Evolutionary conservation across 305 asterid genomes (phyloP).

Genomic region (Striga hermonthica): DNA sequence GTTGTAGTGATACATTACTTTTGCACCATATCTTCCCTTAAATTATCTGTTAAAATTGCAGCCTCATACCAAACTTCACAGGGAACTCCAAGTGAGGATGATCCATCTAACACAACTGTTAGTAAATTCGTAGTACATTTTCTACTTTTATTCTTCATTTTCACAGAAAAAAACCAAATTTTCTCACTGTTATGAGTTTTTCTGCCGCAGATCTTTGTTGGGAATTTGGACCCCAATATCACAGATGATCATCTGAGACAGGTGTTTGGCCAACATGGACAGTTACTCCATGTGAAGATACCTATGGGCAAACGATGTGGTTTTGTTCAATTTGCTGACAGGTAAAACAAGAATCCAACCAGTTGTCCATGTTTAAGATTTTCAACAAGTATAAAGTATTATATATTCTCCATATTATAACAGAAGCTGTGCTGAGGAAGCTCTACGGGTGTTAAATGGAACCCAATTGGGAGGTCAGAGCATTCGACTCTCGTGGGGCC

Average conservation of each 20-base stretch:
- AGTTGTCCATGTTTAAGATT: neutral
- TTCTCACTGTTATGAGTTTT: neutral
- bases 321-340: slow-evolving; percentile 89
- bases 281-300: slow-evolving; percentile 83
- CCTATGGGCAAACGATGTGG: slow-evolving; percentile 97
- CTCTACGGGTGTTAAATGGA: slow-evolving; percentile 65
- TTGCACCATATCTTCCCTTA: neutral
- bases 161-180: neutral
- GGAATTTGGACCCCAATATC: slow-evolving; percentile 78
- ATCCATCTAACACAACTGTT: slow-evolving; percentile 88
- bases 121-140: slow-evolving; percentile 36
- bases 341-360: slow-evolving; percentile 41
- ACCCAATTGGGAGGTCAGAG: slow-evolving; percentile 77
- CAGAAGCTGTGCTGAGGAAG: slow-evolving; percentile 95
- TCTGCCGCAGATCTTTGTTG: slow-evolving; percentile 76
- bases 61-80: slow-evolving; percentile 72
- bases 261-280: slow-evolving; percentile 73
- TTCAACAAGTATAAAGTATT: slow-evolving; percentile 3
- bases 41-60: slow-evolving; percentile 43
- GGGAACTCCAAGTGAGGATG: slow-evolving; percentile 81
- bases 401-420: slow-evolving; percentile 24
- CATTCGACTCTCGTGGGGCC: slow-evolving; percentile 96
- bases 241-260: slow-evolving; percentile 79
- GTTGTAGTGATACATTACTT: neutral
- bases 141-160: neutral